phyloP scores from a whole-genome alignment of 1,139 yeast genomes.

The Hyphopichia buzzinii region DNA sequence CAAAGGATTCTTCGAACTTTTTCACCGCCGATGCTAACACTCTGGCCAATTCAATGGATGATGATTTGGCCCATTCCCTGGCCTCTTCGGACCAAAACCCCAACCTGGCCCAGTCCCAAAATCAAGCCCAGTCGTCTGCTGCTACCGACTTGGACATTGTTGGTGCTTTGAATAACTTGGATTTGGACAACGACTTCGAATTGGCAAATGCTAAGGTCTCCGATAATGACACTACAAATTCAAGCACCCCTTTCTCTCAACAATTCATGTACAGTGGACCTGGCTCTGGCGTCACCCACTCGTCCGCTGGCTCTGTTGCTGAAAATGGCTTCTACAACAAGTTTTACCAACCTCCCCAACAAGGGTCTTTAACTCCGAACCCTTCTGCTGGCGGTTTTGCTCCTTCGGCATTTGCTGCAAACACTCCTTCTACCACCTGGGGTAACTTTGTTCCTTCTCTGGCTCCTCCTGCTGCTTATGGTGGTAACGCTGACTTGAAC shows the following conservation, averaged over 20 bases:
- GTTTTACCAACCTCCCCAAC: conserved; percentile 19
- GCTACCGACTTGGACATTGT: conserved; percentile 36
- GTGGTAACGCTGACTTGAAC: conserved; percentile 12
- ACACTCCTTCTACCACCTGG: conserved; percentile 29
- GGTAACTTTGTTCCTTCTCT: conserved; percentile 30
- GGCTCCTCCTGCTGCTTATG: conserved; percentile 37
- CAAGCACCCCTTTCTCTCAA: conserved; percentile 8
- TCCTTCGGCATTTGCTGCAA: conserved; percentile 15
- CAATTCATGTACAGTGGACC: conserved; percentile 1
- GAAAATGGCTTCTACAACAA: conserved; percentile 13
- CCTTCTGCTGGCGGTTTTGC: conserved; percentile 21
- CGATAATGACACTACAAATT: conserved; percentile 4
- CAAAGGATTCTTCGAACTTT: conserved; percentile 20
- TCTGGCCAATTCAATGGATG: conserved; percentile 9
- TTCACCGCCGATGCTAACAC: conserved; percentile 11
- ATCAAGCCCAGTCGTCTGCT: too few relatives aligned
- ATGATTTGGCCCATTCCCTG: conserved; percentile 4
- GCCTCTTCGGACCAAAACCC: background rate
- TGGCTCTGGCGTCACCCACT: background rate
- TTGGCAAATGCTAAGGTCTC: conserved; percentile 6
- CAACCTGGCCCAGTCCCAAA: background rate
- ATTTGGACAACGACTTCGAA: conserved; percentile 37
- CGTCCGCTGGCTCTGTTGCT: conserved; percentile 4
- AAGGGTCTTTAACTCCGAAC: conserved; percentile 35
- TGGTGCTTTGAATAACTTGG: conserved; percentile 40